A percentile compares a stretch with the other conserved stretches of the same genome.
Conservation (phyloP, 2,329 filamentous ascomycete genomes). For the Trichocomaceae sp. region DNA sequence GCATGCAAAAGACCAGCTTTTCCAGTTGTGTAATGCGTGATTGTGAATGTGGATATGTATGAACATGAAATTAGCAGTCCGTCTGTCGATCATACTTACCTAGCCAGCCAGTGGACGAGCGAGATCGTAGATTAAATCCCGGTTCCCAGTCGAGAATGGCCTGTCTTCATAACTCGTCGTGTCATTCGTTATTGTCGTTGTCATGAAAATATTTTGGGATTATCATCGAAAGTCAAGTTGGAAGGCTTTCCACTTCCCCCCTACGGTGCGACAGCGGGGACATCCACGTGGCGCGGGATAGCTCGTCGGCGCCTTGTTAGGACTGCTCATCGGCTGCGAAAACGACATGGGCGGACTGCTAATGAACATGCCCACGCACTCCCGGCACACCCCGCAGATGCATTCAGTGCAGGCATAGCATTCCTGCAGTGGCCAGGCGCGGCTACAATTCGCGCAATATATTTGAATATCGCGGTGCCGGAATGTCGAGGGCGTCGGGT, state of each 20-base stretch:
- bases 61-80: not conserved
- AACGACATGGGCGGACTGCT: constrained; percentile 36
- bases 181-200: not conserved
- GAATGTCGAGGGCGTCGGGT: constrained; percentile 49
- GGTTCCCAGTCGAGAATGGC: not conserved
- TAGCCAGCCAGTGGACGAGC: not conserved
- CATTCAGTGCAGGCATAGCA: constrained; percentile 95
- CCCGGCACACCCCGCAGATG: constrained; percentile 83
- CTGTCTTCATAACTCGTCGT: constrained; percentile 6
- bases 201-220: not conserved
- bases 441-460: constrained; percentile 82
- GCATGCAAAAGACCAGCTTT: constrained; percentile 6
- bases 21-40: not conserved
- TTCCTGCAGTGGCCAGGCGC: constrained; percentile 67
- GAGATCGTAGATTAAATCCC: not conserved
- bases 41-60: not conserved
- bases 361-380: constrained; percentile 60
- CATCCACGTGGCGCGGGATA: constrained; percentile 37
- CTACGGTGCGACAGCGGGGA: constrained; percentile 40
- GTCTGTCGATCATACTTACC: not conserved
- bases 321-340: constrained; percentile 30
- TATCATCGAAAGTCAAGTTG: constrained; percentile 38
- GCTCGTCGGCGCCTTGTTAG: constrained; percentile 30
- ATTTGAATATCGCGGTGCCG: constrained; percentile 62
- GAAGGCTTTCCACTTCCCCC: constrained; percentile 44